Percentiles rank a stretch among this genome's conserved stretches.
Evolutionary conservation across 495 filamentous ascomycete genomes (phyloP).

Genomic region (Parathielavia appendiculata): DNA sequence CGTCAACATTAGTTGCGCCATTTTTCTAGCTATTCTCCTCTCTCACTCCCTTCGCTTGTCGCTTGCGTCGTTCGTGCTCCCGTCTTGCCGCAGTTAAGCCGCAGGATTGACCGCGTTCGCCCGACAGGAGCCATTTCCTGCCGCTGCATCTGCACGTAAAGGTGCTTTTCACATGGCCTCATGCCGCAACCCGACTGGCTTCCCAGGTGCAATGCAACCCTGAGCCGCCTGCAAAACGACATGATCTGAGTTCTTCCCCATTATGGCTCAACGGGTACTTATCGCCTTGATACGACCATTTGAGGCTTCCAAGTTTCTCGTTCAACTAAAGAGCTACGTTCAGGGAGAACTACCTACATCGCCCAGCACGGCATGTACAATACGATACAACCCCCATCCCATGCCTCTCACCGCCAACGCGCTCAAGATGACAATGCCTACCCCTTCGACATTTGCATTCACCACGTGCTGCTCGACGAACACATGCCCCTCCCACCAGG

Average conservation of each 20-base stretch:
- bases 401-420: neutral
- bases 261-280: neutral
- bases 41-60: constrained; percentile 1
- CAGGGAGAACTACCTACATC: too few relatives aligned
- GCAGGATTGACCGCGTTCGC: constrained; percentile 30
- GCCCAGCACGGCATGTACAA: too few relatives aligned
- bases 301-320: too few relatives aligned
- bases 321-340: too few relatives aligned
- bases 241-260: neutral
- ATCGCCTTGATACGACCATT: neutral
- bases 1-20: constrained; percentile 16
- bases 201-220: constrained; percentile 6
- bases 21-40: constrained; percentile 13
- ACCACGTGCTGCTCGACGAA: too few relatives aligned
- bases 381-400: too few relatives aligned
- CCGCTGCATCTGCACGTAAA: constrained; percentile 15
- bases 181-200: constrained; percentile 27
- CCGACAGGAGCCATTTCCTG: constrained; percentile 18
- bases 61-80: constrained; percentile 6
- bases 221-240: neutral
- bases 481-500: too few relatives aligned
- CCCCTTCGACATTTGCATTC: too few relatives aligned
- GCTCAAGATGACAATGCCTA: neutral
- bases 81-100: constrained; percentile 24
- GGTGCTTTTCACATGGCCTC: constrained; percentile 24